Base-by-base conservation (phyloP, 441 rosid species). In the Capsella rubella region DNA sequence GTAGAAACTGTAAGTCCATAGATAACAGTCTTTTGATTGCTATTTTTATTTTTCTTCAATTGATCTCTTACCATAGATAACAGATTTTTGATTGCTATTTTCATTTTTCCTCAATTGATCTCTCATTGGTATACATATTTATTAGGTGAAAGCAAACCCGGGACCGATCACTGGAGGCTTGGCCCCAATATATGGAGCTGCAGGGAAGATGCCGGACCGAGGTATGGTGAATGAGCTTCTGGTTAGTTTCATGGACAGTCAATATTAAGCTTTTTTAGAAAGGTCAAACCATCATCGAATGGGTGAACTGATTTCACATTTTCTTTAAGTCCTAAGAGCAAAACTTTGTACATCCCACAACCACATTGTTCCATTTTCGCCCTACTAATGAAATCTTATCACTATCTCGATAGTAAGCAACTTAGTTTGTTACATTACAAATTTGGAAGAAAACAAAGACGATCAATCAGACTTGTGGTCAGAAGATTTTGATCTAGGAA, bases 131-230 rank as follows among this genome's bases (percentile, higher is more conserved):
- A 6, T 13, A 18, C 34, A 40, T 28, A 57, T 29, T 60, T 3
- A 62, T 69, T 82, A 93, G 95, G 93, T 91, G 57, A 93, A 90
- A 79, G 80, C 69, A 69, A 91, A 89, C 74, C 99, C 98, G 4
- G 98, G 97, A 64, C 97, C 98, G 2, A 78, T 88, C 66, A 87
- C 46, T 1, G 99, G 97, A 31, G 97, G 99, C 47, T 69, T 87
- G 31, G 98, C 98, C 54, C 95, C 98, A 51, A 88, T 93, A 70
- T 95, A 95, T 56, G 99, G 98, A 65, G 99, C 99, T n/a, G 97
- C 97, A 0, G 97, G 95, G 75, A 90, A 69, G 73, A 91, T 95
- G 85, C 96, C 96, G 0, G 97, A 93, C 55, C 81, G 97, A 78
- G 89, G 90, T 18, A 91, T 87, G 93, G 97, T 90, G 16, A 64